Conservation (phyloP, 1,284 basidiomycete species). For the Heterobasidion irregulare region DNA sequence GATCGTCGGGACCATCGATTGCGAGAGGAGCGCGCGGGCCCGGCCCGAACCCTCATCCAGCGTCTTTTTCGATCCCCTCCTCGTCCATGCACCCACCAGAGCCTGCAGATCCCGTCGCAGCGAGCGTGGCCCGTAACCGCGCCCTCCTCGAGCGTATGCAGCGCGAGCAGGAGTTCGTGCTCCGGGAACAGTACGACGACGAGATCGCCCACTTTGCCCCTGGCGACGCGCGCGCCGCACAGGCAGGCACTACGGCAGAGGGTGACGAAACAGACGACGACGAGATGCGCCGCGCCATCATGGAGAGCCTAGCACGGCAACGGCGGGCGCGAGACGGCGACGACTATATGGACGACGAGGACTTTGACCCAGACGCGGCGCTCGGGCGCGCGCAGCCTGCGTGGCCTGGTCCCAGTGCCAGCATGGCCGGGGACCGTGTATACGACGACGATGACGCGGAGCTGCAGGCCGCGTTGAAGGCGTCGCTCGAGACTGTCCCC, state of each 20-base stretch:
- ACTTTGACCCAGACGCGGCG: constrained; percentile 10
- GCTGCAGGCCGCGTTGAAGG: constrained; percentile 78
- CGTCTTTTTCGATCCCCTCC: not conserved
- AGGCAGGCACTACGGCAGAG: constrained; percentile 12
- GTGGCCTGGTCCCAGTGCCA: not conserved
- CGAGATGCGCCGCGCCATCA: constrained; percentile 54
- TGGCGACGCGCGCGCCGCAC: constrained; percentile 10
- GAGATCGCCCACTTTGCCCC: constrained; percentile 25
- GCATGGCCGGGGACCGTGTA: constrained; percentile 24
- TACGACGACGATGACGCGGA: constrained; percentile 87
- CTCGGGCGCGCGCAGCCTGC: constrained; percentile 2
- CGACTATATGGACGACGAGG: constrained; percentile 20
- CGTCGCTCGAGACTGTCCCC: constrained; percentile 67
- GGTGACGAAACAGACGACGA: constrained; percentile 44
- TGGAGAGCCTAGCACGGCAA: constrained; percentile 47
- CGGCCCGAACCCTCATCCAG: not conserved
- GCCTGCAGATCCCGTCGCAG: constrained; percentile 49
- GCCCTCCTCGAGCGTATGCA: constrained; percentile 57
- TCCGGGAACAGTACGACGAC: constrained; percentile 47
- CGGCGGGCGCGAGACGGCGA: constrained; percentile 16
- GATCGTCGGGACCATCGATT: not conserved
- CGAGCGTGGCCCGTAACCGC: constrained; percentile 58
- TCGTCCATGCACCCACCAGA: not conserved
- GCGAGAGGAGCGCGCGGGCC: not conserved
- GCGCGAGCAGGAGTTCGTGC: constrained; percentile 60